Conservation (phyloP, 192 early-diverging fungal species). For the Gonapodya sp. region DNA sequence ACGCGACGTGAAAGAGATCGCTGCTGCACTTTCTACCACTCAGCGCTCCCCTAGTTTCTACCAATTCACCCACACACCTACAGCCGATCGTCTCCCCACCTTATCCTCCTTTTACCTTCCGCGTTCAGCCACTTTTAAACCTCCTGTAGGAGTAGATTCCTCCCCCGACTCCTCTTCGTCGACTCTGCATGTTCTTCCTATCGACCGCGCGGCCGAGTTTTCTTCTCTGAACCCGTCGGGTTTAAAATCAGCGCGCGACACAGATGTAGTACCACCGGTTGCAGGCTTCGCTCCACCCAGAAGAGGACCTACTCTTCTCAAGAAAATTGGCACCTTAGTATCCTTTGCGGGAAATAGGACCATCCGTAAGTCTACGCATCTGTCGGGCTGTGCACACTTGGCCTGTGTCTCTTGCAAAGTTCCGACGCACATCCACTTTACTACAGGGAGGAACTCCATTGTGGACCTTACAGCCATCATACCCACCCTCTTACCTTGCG, state of each 20-base stretch:
- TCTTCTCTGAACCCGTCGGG: background rate
- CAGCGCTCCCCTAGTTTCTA: background rate
- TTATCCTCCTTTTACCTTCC: no score
- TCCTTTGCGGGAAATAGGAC: background rate
- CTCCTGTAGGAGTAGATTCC: no score
- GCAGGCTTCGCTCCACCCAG: background rate
- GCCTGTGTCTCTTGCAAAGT: background rate
- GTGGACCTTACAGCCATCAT: background rate
- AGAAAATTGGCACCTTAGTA: background rate
- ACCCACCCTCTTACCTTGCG: background rate
- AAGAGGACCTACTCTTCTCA: background rate
- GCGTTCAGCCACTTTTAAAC: no score
- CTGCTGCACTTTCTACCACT: background rate
- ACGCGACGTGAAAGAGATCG: background rate
- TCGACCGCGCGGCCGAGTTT: background rate
- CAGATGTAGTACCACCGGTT: no score
- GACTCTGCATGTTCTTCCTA: background rate
- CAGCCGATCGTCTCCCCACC: no score
- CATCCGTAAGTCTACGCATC: background rate
- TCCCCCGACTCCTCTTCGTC: background rate
- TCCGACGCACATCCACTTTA: background rate
- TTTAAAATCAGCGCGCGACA: no score
- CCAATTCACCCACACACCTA: background rate
- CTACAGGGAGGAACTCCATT: background rate
- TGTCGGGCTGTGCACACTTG: no score